Conservation (phyloP, 768 basidiomycete genomes). For the Fomitopsis serialis region DNA sequence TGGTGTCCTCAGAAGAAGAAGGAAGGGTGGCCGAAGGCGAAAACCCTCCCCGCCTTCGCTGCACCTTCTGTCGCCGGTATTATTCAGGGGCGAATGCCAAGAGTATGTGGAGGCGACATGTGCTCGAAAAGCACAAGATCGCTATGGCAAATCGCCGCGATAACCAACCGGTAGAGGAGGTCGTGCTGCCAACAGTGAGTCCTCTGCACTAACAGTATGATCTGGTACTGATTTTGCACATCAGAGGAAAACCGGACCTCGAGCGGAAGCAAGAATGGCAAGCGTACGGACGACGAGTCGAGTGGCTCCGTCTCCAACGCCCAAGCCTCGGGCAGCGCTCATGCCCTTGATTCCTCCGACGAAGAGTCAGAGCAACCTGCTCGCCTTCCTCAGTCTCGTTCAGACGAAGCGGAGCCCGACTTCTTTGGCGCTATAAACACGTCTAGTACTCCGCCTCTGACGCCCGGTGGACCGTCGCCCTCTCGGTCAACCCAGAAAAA, state of each 20-base stretch:
- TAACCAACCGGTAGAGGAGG: constrained; percentile 53
- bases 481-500: constrained; percentile 17
- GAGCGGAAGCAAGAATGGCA: not conserved
- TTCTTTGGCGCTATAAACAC: constrained; percentile 3
- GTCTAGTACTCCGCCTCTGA: constrained; percentile 20
- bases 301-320: not conserved
- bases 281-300: not conserved
- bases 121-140: constrained; percentile 87
- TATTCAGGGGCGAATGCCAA: constrained; percentile 87
- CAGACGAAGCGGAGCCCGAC: not conserved
- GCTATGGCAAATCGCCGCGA: constrained; percentile 86
- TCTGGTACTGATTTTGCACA: not conserved
- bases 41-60: constrained; percentile 72
- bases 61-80: constrained; percentile 79
- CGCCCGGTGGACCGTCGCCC: constrained; percentile 16
- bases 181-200: constrained; percentile 54
- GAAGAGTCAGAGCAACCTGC: not conserved
- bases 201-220: constrained; percentile 1
- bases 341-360: not conserved
- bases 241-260: constrained; percentile 34
- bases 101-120: constrained; percentile 88
- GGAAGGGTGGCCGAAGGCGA: constrained; percentile 79
- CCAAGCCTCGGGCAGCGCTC: not conserved
- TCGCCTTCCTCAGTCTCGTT: not conserved
- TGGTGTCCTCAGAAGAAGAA: constrained; percentile 87